These are phyloP conservation scores for Pleurotus citrinopileatus DNA, from an alignment of 768 basidiomycete genomes.

Conservation along the genomic window DNA sequence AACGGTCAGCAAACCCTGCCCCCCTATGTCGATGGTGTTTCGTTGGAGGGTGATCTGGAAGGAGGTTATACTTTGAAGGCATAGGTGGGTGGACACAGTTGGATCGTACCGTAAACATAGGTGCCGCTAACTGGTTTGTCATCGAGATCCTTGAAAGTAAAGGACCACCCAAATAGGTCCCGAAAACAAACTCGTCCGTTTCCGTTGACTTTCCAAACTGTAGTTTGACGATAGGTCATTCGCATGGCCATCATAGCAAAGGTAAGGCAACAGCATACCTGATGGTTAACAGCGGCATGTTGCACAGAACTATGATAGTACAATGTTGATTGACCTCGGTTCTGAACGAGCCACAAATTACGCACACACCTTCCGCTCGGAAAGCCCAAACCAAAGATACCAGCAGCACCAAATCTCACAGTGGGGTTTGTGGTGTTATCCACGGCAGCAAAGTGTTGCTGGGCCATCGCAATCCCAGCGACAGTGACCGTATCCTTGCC, in stretches of 20 bases:
- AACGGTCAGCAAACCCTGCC: slow-evolving; percentile 56
- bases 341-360: background rate
- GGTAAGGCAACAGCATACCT: slow-evolving; percentile 15
- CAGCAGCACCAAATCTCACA: slow-evolving; percentile 49
- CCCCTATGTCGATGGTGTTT: slow-evolving; percentile 55
- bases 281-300: slow-evolving; percentile 19
- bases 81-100: background rate
- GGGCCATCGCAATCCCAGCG: slow-evolving; percentile 46
- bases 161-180: slow-evolving; percentile 39
- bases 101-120: slow-evolving; percentile 45
- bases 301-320: background rate
- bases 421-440: slow-evolving; percentile 59
- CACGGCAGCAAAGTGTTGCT: slow-evolving; percentile 57
- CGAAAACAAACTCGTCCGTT: slow-evolving; percentile 34
- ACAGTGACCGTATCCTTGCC: slow-evolving; percentile 52
- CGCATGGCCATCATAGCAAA: background rate
- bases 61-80: background rate
- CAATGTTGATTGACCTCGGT: too few relatives aligned
- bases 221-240: too few relatives aligned
- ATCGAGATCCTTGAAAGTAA: slow-evolving; percentile 45
- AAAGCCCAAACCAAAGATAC: slow-evolving; percentile 70
- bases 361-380: slow-evolving; percentile 55
- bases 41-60: slow-evolving; percentile 52
- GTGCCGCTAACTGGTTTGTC: slow-evolving; percentile 36
- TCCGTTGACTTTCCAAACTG: slow-evolving; percentile 18